Evolutionary conservation across 306 rosid species (phyloP), one percentile per base, ranked within the genome.

Genomic region (Castanospermum australe): DNA sequence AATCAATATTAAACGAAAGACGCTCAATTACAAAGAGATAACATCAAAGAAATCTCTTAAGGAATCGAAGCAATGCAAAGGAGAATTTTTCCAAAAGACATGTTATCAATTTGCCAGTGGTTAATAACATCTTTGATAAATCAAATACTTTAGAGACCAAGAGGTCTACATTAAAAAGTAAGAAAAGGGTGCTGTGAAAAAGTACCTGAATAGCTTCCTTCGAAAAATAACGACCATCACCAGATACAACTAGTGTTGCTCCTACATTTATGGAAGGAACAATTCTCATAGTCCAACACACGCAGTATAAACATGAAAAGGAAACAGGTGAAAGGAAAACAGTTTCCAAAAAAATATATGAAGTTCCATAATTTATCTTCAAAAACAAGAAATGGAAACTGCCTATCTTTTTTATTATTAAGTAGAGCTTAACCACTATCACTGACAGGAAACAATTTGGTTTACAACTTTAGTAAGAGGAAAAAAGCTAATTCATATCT

Each of bases 221-320:
- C 20, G 99, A 91, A 71, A 57, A 96, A 83, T 93, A 93, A 75
- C 99, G 99, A 47, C 99, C 99, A 90, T 96, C 99, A 44, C 99
- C 98, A 68, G 99, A 96, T 57, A 93, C 98, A 89, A 96, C 98
- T 38, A 96, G 90, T 38, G 94, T 91, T 17, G 93, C 97, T 76
- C 98, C 98, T 96, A 63, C 77, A 93, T 66, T 59, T 50, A 74
- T 22, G 25, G 41, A 75, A 75, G 67, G 41, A 45, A 70, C n/a
- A 52, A 33, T 15, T 64, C 60, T 77, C 15, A 73, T 8, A 8
- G 47, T 41, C 73, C 75, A 55, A 45, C 24, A 65, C 44, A 71
- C 36, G 59, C 60, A 62, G 52, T 67, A 61, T 17, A 67, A 70
- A 57, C 14, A 38, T 47, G 20, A 41, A 69, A 62, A 28, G 30